Evolutionary conservation across 148 eudicot genomes (phyloP), one percentile per base, ranked within the genome.

Genomic region (Cornus suecica): DNA sequence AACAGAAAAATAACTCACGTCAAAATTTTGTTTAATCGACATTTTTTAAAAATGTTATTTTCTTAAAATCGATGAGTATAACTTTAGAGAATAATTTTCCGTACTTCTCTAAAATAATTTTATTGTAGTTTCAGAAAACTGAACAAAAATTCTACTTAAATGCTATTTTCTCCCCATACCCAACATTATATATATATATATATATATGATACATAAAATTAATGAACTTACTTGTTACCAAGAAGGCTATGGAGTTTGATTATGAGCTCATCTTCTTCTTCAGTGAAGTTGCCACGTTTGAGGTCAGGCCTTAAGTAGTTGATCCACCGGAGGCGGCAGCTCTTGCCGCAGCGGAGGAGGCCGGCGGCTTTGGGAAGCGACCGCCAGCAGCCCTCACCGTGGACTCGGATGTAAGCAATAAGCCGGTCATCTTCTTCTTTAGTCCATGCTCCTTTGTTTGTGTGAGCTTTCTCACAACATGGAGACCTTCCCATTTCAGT

Each of bases 361-460:
- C 98, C 98, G n/a, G 98, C 98, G 10, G 98, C 93, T 69, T 94
- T 94, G 6, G 98, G 98, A 8, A 94, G 92, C 2, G 98, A 94
- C 7, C 98, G 83, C 98, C 98, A 94, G 79, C 97, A 94, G 42
- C 98, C 98, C 76, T 94, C 98, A 8, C 98, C 98, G 76, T 94
- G 93, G 48, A 97, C 80, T 32, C 87, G 76, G 51, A 94, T 92
- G 63, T 92, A 94, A 20, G 95, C 83, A 29, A 89, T 86, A 26
- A 94, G 88, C 1, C 97, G 88, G 77, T 94, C 98, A 70, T 94
- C 98, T 84, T 94, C 98, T 92, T 94, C 98, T 69, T 94, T 94
- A 0, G 97, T 94, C 98, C 98, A 94, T 26, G 98, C 98, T 30
- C 98, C 98, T 85, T 94, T 94, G 91, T 94, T 94, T 48, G 98